Conservation (phyloP, 345 rosid species). For the Psidium guajava region DNA sequence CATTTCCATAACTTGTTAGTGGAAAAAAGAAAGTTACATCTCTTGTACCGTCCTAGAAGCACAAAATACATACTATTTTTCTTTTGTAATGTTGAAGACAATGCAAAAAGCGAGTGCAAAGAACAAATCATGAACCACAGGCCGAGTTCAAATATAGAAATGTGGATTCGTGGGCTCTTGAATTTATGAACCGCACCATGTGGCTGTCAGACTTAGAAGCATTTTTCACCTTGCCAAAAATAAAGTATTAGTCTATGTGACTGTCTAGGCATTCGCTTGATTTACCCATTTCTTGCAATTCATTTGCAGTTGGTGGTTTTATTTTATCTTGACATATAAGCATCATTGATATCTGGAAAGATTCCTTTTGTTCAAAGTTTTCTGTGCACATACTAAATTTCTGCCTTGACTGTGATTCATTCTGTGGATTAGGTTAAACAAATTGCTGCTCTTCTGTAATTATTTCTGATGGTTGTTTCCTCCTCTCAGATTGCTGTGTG, state of each 20-base stretch:
- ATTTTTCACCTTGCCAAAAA: background rate
- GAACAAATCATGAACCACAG: background rate
- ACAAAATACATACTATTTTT: background rate
- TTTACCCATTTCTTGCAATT: background rate
- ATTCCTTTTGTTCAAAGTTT: background rate
- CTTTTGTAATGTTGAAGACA: background rate
- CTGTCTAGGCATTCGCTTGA: background rate
- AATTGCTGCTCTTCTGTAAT: background rate
- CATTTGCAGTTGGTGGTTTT: background rate
- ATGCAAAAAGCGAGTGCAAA: background rate
- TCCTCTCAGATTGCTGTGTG: constrained; percentile 74
- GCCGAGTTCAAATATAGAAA: background rate
- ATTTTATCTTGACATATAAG: background rate
- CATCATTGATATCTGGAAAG: background rate
- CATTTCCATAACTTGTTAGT: background rate
- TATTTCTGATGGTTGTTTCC: background rate
- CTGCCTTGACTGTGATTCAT: background rate
- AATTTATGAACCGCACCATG: background rate
- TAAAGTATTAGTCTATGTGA: background rate
- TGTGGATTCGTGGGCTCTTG: background rate
- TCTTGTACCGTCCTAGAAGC: background rate
- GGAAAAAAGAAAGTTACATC: background rate
- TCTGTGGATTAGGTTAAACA: background rate
- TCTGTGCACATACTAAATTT: background rate
- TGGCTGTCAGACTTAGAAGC: background rate